Base-by-base conservation (phyloP, 2,329 filamentous ascomycete species). In the Penicillium occitanis region DNA sequence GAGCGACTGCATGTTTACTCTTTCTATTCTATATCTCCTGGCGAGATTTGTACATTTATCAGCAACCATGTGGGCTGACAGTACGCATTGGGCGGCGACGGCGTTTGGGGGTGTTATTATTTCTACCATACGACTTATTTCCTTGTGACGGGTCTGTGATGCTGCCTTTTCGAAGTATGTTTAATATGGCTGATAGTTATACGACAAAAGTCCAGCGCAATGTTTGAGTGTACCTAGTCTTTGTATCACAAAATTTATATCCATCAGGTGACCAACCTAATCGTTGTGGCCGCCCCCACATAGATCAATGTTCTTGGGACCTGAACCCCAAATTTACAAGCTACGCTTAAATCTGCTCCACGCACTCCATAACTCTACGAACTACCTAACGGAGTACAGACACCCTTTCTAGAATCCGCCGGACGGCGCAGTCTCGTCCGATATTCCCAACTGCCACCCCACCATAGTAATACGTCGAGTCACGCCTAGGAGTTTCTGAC, bases 1-100 rank as follows among this genome's bases (percentile, higher is more conserved):
- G 28, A 51, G 25, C 30, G 28, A 37, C 51, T 55, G 8, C n/a
- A 44, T 33, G 13, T 57, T 17, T 33, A 46, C 30, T 53, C 51
- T 25, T 63, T 35, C 10, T 40, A n/a, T 33, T 63, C 46, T 19
- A 28, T 58, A 65, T 67, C 66, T 67, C 66, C 66, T 61, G 66
- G 66, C 8, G 65, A 64, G 65, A 67, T 46, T 53, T 59, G 63
- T 58, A 57, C 62, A 58, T 58, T 64, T 64, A 57, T 44, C 40
- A 48, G 40, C 42, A 50, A 14, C 13, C 5, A 33, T 37, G 19
- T 48, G 62, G 37, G 53, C 62, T 64, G 46, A 48, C 28, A 35
- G 10, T 48, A 57, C 53, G 42, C 58, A 64, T 64, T 58, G 50
- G 50, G 30, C 7, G 40, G 61, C 40, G 40, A 50, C 42, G 62